phyloP scores from a whole-genome alignment of 1,284 basidiomycete species.

The Leccinum griseonigrum region DNA sequence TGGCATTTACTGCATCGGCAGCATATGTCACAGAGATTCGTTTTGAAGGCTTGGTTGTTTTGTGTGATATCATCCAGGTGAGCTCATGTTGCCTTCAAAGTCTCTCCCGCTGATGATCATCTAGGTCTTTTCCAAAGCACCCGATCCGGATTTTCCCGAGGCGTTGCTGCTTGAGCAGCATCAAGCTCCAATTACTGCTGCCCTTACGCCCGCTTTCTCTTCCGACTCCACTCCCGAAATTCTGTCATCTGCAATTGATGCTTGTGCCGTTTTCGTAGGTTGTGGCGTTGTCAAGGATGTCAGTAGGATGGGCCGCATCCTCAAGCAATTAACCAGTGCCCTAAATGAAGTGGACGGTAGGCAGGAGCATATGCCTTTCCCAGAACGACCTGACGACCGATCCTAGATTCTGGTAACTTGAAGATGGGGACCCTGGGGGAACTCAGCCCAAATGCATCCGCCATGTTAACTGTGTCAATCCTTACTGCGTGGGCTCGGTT shows the following conservation, averaged over 20 bases:
- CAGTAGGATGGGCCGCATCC: conserved; percentile 87
- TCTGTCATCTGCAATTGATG: conserved; percentile 86
- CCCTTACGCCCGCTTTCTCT: conserved; percentile 96
- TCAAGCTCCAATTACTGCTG: conserved; percentile 97
- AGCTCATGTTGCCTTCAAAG: conserved; percentile 11
- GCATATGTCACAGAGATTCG: conserved; percentile 95
- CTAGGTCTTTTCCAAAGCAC: conserved; percentile 81
- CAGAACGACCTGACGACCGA: conserved; percentile 11
- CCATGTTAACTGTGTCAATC: conserved; percentile 93
- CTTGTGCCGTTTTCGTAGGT: conserved; percentile 94
- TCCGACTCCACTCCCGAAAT: conserved; percentile 96
- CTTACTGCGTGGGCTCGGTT: conserved; percentile 96
- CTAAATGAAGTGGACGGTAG: conserved; percentile 88
- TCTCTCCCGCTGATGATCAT: conserved; percentile 10
- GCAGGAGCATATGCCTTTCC: conserved; percentile 1
- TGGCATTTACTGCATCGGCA: conserved; percentile 97
- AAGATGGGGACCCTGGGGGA: conserved; percentile 87
- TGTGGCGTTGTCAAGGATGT: conserved; percentile 95
- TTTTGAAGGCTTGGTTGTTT: conserved; percentile 86
- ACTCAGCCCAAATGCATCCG: conserved; percentile 89
- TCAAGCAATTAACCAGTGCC: conserved; percentile 85
- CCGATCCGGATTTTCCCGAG: conserved; percentile 92
- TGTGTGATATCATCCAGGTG: conserved; percentile 92
- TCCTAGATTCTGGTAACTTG: conserved; percentile 75
- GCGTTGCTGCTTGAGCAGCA: conserved; percentile 94